phyloP scores from a whole-genome alignment of 345 rosid species.

The Atalantia buxifolia region DNA sequence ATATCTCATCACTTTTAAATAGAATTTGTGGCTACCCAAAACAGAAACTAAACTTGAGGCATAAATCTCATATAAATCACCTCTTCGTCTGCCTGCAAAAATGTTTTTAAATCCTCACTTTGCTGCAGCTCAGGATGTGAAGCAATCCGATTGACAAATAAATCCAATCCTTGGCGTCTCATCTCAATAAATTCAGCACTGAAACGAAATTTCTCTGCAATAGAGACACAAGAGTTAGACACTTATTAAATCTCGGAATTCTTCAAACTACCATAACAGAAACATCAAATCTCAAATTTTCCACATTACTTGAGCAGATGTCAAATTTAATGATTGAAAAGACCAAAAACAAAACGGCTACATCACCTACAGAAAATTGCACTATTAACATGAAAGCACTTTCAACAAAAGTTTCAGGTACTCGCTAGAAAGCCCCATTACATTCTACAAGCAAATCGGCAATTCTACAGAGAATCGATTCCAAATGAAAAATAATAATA shows the following conservation, averaged over 20 bases:
- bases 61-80: conserved; percentile 30
- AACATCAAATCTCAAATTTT: neutral
- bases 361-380: neutral
- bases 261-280: neutral
- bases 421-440: neutral
- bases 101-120: conserved; percentile 91
- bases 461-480: neutral
- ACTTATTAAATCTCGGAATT: neutral
- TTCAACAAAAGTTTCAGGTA: neutral
- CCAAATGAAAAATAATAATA: neutral
- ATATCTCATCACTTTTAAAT: neutral
- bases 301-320: neutral
- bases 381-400: neutral
- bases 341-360: neutral
- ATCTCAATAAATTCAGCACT: conserved; percentile 97
- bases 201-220: conserved; percentile 92
- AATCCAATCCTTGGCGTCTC: conserved; percentile 88
- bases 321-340: neutral
- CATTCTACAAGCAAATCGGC: neutral
- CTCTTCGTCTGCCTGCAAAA: conserved; percentile 98
- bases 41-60: neutral
- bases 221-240: conserved; percentile 10
- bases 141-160: conserved; percentile 89
- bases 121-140: conserved; percentile 80
- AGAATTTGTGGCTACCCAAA: neutral